Percentiles rank a stretch among this genome's conserved stretches.
phyloP scores from a whole-genome alignment of 352 stramenopile genomes.

The Phytopythium sindhum region DNA sequence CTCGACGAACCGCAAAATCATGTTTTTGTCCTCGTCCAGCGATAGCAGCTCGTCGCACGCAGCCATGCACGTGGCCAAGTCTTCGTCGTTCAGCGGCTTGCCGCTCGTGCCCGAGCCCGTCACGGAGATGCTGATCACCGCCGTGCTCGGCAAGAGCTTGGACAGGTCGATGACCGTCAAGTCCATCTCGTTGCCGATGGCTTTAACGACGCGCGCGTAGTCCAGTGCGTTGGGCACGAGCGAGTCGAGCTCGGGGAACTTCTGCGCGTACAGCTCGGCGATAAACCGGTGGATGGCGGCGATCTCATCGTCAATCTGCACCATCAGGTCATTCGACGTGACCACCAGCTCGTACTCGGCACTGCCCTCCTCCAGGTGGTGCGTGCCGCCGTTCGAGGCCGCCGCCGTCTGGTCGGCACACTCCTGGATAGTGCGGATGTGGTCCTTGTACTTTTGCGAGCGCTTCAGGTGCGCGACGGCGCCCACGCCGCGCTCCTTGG shows the following conservation, averaged over 20 bases:
- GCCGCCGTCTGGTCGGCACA: slow-evolving; percentile 25
- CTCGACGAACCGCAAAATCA: slow-evolving; percentile 92
- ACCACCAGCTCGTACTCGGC: slow-evolving; percentile 83
- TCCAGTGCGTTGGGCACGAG: slow-evolving; percentile 90
- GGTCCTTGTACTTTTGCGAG: slow-evolving; percentile 62
- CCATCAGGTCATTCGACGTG: slow-evolving; percentile 91
- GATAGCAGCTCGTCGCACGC: slow-evolving; percentile 88
- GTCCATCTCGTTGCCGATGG: slow-evolving; percentile 93
- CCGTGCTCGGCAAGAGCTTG: slow-evolving; percentile 87
- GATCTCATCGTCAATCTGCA: slow-evolving; percentile 94
- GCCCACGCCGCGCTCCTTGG: slow-evolving; percentile 52
- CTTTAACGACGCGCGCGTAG: slow-evolving; percentile 91
- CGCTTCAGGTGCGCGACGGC: slow-evolving; percentile 72
- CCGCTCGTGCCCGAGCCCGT: slow-evolving; percentile 90
- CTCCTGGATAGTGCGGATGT: slow-evolving; percentile 66
- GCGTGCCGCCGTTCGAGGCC: slow-evolving; percentile 15
- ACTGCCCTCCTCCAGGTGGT: slow-evolving; percentile 56
- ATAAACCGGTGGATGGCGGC: slow-evolving; percentile 88
- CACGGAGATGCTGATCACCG: slow-evolving; percentile 95
- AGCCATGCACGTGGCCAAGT: slow-evolving; percentile 73
- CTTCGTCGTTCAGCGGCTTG: slow-evolving; percentile 60
- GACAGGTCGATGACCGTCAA: slow-evolving; percentile 89
- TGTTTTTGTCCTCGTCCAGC: slow-evolving; percentile 79
- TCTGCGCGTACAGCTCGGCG: slow-evolving; percentile 87
- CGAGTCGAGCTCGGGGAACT: slow-evolving; percentile 95